Evolutionary conservation across 1,284 basidiomycete genomes (phyloP).

Genomic region (Ganoderma lucidum): DNA sequence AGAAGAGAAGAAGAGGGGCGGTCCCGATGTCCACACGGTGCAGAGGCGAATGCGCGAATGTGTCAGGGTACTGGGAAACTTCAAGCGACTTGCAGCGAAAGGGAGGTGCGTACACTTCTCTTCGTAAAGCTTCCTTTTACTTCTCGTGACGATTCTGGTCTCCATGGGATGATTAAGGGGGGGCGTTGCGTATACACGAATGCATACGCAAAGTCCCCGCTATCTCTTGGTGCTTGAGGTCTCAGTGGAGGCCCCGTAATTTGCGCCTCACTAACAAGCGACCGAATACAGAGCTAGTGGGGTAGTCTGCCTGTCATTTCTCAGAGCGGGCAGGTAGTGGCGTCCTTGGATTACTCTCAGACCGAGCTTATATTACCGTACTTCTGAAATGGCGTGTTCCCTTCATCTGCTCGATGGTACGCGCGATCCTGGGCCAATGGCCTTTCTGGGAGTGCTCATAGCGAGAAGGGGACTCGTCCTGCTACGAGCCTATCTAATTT

Average conservation of each 20-base stretch:
- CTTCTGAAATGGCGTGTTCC: neutral
- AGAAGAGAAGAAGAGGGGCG: conserved; percentile 76
- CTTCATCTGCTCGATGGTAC: neutral
- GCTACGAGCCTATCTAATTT: neutral
- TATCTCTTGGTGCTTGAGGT: neutral
- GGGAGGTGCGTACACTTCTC: conserved; percentile 64
- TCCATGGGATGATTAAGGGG: neutral
- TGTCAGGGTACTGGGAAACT: conserved; percentile 82
- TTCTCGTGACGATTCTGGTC: neutral
- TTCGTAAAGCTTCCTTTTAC: neutral
- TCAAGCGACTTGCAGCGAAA: conserved; percentile 71
- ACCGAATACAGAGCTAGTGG: neutral
- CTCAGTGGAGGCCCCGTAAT: neutral
- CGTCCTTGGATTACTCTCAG: neutral
- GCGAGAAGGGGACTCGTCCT: neutral
- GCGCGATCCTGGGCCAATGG: neutral
- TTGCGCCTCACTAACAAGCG: neutral
- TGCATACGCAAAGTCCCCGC: neutral
- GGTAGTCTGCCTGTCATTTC: neutral
- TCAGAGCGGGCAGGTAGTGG: neutral
- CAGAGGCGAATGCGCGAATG: conserved; percentile 92
- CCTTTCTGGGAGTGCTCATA: neutral
- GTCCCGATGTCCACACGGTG: conserved; percentile 83
- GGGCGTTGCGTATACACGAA: neutral
- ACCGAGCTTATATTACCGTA: neutral